Evolutionary conservation across 2,329 filamentous ascomycete species (phyloP), one percentile per base, ranked within the genome.

Genomic region (Escovopsis sp.): DNA sequence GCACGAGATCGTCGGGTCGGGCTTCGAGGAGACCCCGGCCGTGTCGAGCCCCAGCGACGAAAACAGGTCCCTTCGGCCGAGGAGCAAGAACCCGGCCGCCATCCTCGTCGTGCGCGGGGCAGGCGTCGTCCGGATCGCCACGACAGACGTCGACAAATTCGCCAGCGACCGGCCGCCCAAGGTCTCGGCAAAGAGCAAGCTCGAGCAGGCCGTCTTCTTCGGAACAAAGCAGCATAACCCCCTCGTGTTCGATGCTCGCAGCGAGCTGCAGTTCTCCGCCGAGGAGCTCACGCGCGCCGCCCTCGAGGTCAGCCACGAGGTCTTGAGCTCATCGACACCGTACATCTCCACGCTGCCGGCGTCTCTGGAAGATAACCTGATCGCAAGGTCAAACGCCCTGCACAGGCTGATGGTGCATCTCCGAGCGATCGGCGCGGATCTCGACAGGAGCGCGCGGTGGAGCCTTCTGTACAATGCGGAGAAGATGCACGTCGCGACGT

Each of bases 141-240:
- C 74, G 18, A 69, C 70, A 7, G 73, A 80, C 40, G 63, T 75
- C 38, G 70, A 76, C 47, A 73, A 70, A 45, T 78, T 81, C 52
- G 68, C 68, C 11, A 73, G 72, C 47, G 71, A 73, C 41, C 62
- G 64, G 42, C 68, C 75, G 4, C 77, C 75, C 1, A 63, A 68
- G 49, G 75, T 94, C 12, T 88, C 84, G 1, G 83, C 85, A 6
- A 91, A 86, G 62, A 85, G 79, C 62, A 94, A 91, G 61, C 72
- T 98, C 35, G 86, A 95, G 56, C 88, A 98, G 63, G 88, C 88
- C 3, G 83, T 96, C 1, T 96, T 95, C 62, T 96, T 86, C 57
- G 88, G 88, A 2, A 77, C 77, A 39, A 78, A 84, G 56, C 73
- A 80, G 47, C 78, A 85, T 54, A 96, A 87, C 53, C 83, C 89